phyloP scores from a whole-genome alignment of 495 filamentous ascomycete species.

The Halenospora varia region DNA sequence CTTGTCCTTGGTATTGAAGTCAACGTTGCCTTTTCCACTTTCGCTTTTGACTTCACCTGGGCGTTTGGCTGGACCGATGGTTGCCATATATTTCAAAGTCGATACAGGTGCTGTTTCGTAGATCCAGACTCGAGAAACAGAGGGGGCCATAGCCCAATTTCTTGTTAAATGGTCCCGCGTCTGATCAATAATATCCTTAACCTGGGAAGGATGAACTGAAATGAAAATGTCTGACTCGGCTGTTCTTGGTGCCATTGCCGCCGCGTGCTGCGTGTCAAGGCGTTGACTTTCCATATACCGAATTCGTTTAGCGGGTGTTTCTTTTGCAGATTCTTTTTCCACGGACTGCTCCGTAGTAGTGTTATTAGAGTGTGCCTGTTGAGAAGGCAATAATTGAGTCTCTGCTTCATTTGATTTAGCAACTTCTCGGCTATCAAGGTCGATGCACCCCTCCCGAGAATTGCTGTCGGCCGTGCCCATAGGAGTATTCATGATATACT shows the following conservation, averaged over 20 bases:
- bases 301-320: constrained; percentile 32
- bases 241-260: constrained; percentile 40
- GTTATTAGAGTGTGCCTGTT: too few relatives aligned
- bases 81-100: constrained; percentile 47
- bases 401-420: not conserved
- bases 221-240: constrained; percentile 44
- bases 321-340: constrained; percentile 12
- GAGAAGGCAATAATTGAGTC: not conserved
- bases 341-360: not conserved
- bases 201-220: constrained; percentile 33
- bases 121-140: constrained; percentile 44
- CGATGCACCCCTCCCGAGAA: too few relatives aligned
- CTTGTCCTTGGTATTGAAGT: constrained; percentile 39
- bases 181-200: constrained; percentile 36
- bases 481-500: not conserved
- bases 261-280: constrained; percentile 38
- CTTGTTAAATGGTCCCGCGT: constrained; percentile 42
- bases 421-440: constrained; percentile 13
- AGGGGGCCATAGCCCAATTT: constrained; percentile 35
- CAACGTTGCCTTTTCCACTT: constrained; percentile 38
- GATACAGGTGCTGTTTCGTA: constrained; percentile 34
- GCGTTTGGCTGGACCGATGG: constrained; percentile 32
- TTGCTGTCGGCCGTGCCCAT: too few relatives aligned
- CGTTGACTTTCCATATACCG: constrained; percentile 47
- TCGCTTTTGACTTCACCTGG: constrained; percentile 37